Evolutionary conservation across 192 early-diverging fungal species (phyloP), one percentile per base, ranked within the genome.

Genomic region (Nowakowskiella sp.): DNA sequence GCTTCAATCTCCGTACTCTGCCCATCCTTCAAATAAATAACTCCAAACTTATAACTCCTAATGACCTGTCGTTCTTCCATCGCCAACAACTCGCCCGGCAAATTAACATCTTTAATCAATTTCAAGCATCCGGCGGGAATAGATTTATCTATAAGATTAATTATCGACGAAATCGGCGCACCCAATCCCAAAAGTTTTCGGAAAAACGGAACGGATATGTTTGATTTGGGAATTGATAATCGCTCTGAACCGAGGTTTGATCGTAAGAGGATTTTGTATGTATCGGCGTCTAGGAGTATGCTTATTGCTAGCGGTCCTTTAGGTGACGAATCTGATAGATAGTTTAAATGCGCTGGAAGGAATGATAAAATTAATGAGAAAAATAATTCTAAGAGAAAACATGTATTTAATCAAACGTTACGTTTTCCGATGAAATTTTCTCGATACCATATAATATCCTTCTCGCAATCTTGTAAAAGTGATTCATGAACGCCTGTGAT

Each of bases 41-140:
- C 83, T n/a, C 88, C 88, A 76, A 90, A 83, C 53, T 90, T 90
- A 66, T 87, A 90, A 29, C 73, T 70, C 26, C 74, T 55, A 55
- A 85, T 77, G 47, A 88, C 78, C 52, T 77, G 75, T 44, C 78
- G 67, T 51, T 90, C 86, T 59, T 90, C 87, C 62, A 90, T 80
- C 13, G 70, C 55, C 33, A 85, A 55, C 16, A 90, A 39, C 29
- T 86, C 80, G 28, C 77, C 76, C 19, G 82, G 70, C 24, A 90
- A 65, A 3, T 67, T 74, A 29, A 58, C 65, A 42, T 86, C 75
- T 31, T 74, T 80, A 47, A 73, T 67, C 29, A 86, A 61, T 50
- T 75, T 76, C 44, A 87, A 72, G 45, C 69, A 63, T 28, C 60
- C 68, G 9, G 69, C 51, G 3, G 78, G 70, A 24, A 78, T 75